Base-by-base conservation (phyloP, 371 early-diverging fungal species). In the Mucor indicus region DNA sequence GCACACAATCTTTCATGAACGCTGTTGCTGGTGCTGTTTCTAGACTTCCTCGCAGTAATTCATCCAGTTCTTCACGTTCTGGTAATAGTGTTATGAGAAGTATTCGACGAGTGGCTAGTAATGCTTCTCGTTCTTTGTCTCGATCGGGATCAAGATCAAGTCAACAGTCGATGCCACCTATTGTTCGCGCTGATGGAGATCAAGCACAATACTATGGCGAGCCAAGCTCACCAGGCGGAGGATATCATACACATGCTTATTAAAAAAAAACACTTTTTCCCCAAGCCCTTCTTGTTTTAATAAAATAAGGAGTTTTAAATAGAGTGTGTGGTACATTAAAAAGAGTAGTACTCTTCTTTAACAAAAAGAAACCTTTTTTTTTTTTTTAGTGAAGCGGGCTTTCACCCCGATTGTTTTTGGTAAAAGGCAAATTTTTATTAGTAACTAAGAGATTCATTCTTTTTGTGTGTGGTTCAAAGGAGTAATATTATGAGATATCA, bases 11-110 rank as follows among this genome's bases (percentile, higher is more conserved):
- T 10, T 69, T 69, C 41, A 59, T 69, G 69, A 60, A 55, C 6
- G 69, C 59, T 9, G 69, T 69, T 17, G 58, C 69, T 31, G 64
- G 65, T 9, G 62, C 64, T 10, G 69, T 69, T n/a, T 58, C 69
- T 23, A 62, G 59, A 27, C 42, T 69, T 2, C 69, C 69, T 13
- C 54, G 44, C 12, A 53, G 55, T 0, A 48, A 47, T 21, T 51
- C 53, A 12, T 60, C 57, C 5, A 19, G 51, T 2, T 54, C 57
- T 12, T 45, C 35, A n/a, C 22, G 38, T 5, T 45, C 53, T n/a
- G n/a, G 16, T 4, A 33, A 30, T 11, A 49, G 60, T 15, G 54
- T 67, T 1, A 29, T 67, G 12, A 60, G 64, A 4, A 57, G 49
- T 15, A 46, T 67, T 36, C 56, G 63, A 19, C 54, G 67, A 17